A percentile compares a stretch with the other conserved stretches of the same genome.
phyloP scores from a whole-genome alignment of 2,329 filamentous ascomycete species.

The Colletotrichum liriopes region DNA sequence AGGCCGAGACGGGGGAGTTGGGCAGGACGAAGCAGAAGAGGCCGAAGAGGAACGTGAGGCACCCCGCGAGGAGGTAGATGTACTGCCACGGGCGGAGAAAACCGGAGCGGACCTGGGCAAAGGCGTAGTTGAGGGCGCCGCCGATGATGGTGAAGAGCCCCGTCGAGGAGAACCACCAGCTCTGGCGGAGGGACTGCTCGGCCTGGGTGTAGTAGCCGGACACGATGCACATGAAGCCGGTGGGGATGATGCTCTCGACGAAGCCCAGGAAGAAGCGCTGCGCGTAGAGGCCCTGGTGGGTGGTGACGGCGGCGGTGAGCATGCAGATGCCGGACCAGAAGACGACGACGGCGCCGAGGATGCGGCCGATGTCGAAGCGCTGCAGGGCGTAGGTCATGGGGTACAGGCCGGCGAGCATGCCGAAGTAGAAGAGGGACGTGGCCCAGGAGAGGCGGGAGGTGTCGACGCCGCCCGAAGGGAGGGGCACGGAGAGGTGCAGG shows the following conservation, averaged over 20 bases:
- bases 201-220: constrained; percentile 75
- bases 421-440: constrained; percentile 85
- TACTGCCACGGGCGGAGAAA: constrained; percentile 77
- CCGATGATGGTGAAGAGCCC: constrained; percentile 76
- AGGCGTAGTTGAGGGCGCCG: constrained; percentile 76
- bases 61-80: constrained; percentile 77
- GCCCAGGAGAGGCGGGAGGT: constrained; percentile 82
- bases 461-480: constrained; percentile 67
- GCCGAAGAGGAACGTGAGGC: constrained; percentile 76
- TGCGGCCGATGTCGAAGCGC: constrained; percentile 75
- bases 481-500: constrained; percentile 68
- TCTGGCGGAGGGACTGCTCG: constrained; percentile 76
- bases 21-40: constrained; percentile 77
- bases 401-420: constrained; percentile 82
- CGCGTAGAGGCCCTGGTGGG: constrained; percentile 74
- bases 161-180: constrained; percentile 76
- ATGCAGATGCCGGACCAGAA: constrained; percentile 79
- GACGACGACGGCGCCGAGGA: constrained; percentile 75
- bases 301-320: constrained; percentile 77
- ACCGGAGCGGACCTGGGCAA: constrained; percentile 73
- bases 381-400: constrained; percentile 82
- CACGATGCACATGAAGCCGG: constrained; percentile 76
- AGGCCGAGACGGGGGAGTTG: constrained; percentile 76
- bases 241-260: constrained; percentile 76
- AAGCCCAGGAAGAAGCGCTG: constrained; percentile 78